phyloP scores from a whole-genome alignment of 768 basidiomycete species.

The Tricholoma bakamatsutake region DNA sequence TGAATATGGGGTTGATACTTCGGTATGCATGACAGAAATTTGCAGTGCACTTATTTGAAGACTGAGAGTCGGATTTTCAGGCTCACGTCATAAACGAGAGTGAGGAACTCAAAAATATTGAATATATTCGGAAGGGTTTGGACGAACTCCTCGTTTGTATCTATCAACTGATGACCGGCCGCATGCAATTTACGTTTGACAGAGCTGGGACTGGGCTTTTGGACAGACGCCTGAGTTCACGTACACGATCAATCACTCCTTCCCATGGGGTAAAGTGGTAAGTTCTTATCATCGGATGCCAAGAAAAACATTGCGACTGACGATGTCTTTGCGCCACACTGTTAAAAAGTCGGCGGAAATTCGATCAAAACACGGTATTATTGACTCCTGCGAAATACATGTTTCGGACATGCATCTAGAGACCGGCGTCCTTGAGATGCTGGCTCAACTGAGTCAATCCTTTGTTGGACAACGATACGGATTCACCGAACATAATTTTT shows the following conservation, averaged over 20 bases:
- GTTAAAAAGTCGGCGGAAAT: slow-evolving; percentile 40
- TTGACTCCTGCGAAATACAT: slow-evolving; percentile 51
- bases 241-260: slow-evolving; percentile 41
- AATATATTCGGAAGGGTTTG: slow-evolving; percentile 65
- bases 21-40: slow-evolving; percentile 17
- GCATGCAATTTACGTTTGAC: slow-evolving; percentile 1
- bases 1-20: slow-evolving; percentile 40
- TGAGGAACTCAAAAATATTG: slow-evolving; percentile 35
- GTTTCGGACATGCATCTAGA: slow-evolving; percentile 16
- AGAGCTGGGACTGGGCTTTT: slow-evolving; percentile 93
- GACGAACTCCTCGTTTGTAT: slow-evolving; percentile 61
- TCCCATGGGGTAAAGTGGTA: slow-evolving; percentile 50
- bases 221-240: slow-evolving; percentile 95
- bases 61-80: slow-evolving; percentile 20
- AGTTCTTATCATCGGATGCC: slow-evolving; percentile 11
- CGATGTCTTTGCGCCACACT: neutral
- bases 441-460: slow-evolving; percentile 7
- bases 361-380: slow-evolving; percentile 60
- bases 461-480: slow-evolving; percentile 31
- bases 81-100: slow-evolving; percentile 39
- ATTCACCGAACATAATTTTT: slow-evolving; percentile 15
- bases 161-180: neutral
- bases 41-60: neutral
- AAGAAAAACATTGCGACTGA: neutral
- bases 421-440: neutral